phyloP scores from a whole-genome alignment of 2,329 filamentous ascomycete species.

The Sporothrix phasma region DNA sequence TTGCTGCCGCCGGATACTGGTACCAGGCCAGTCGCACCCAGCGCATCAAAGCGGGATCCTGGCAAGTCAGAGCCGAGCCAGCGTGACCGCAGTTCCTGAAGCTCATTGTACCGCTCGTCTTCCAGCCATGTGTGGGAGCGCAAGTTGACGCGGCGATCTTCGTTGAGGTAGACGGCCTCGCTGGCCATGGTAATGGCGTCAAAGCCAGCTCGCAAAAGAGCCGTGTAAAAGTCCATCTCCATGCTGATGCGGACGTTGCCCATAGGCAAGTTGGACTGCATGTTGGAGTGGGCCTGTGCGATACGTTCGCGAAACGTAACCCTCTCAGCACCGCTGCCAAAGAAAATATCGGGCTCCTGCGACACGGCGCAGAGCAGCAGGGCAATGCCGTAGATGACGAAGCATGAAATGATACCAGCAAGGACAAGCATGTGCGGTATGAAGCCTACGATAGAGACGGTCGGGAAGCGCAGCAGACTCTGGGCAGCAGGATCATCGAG shows the following conservation, averaged over 20 bases:
- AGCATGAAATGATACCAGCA: conserved; percentile 64
- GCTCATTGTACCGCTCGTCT: conserved; percentile 69
- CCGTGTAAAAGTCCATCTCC: conserved; percentile 93
- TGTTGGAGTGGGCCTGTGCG: conserved; percentile 65
- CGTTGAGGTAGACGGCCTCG: conserved; percentile 91
- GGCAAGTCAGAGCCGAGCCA: conserved; percentile 38
- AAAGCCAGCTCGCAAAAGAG: conserved; percentile 77
- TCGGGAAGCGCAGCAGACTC: conserved; percentile 77
- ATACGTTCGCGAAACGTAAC: conserved; percentile 51
- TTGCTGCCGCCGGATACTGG: conserved; percentile 42
- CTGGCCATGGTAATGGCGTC: conserved; percentile 84
- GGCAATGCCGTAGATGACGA: conserved; percentile 66
- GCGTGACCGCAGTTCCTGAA: conserved; percentile 50
- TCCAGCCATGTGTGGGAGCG: conserved; percentile 83
- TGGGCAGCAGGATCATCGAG: conserved; percentile 49
- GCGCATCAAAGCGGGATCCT: conserved; percentile 41
- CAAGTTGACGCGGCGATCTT: conserved; percentile 64
- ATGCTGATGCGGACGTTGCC: conserved; percentile 70
- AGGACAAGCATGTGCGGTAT: conserved; percentile 88
- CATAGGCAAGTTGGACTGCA: conserved; percentile 84
- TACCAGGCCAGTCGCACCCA: conserved; percentile 45
- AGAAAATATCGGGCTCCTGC: conserved; percentile 17
- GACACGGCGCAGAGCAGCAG: conserved; percentile 60
- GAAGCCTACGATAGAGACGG: conserved; percentile 89
- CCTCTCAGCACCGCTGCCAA: background rate